Conservation (phyloP, 2,329 filamentous ascomycete species). For the Cordyceps farinosa region DNA sequence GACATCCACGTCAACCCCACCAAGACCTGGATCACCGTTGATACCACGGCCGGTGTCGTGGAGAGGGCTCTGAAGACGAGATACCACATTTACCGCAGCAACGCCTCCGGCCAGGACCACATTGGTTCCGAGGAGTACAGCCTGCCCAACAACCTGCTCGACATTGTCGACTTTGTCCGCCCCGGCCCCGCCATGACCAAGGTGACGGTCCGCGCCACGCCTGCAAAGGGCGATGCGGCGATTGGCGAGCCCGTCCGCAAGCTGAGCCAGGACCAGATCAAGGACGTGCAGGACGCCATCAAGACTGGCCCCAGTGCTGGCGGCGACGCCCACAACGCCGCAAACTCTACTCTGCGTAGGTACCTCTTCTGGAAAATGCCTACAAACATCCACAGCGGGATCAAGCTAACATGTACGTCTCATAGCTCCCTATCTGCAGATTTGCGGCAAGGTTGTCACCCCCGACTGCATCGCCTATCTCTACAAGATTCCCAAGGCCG, state of each 20-base stretch:
- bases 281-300: constrained; percentile 4
- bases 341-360: constrained; percentile 9
- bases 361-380: neutral
- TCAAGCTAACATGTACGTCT: neutral
- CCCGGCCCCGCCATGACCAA: constrained; percentile 39
- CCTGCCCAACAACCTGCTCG: constrained; percentile 34
- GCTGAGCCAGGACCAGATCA: constrained; percentile 24
- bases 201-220: constrained; percentile 11
- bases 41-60: constrained; percentile 50
- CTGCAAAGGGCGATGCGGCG: neutral
- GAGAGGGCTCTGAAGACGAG: constrained; percentile 51
- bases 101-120: constrained; percentile 30
- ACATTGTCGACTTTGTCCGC: constrained; percentile 41
- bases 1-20: constrained; percentile 49
- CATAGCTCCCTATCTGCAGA: neutral
- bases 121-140: constrained; percentile 42
- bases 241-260: constrained; percentile 18
- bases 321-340: neutral
- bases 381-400: too few species aligned
- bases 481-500: constrained; percentile 42
- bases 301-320: constrained; percentile 4
- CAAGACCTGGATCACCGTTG: constrained; percentile 52
- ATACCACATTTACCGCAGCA: constrained; percentile 49
- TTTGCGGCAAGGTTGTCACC: constrained; percentile 53
- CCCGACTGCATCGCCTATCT: constrained; percentile 52